Evolutionary conservation across 2,329 filamentous ascomycete species (phyloP), one percentile per base, ranked within the genome.

Genomic region (Fusarium mundagurra): DNA sequence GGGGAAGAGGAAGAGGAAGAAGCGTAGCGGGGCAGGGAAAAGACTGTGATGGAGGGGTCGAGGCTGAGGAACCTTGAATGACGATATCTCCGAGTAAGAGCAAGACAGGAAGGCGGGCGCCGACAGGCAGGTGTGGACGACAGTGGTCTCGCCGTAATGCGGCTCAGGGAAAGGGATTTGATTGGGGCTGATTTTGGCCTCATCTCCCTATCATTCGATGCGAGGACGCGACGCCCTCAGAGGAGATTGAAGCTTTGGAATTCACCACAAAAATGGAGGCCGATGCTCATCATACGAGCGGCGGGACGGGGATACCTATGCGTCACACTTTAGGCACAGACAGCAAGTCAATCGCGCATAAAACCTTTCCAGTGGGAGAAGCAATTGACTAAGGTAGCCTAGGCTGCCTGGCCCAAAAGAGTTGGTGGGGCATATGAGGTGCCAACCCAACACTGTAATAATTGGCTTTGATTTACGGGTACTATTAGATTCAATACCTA

Each of bases 11-110:
- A 69, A 41, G 69, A 51, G 71, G 64, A 62, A 64, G 73, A 74
- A 69, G 43, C 45, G 64, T 71, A 61, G 76, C 78, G 76, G 69
- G 76, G 68, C 67, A 68, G 76, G 61, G 67, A 74, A 72, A 74
- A 70, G 74, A 59, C 58, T 67, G 68, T 69, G 71, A 71, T 67
- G 69, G 76, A 67, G 75, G 67, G 75, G 74, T 55, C 55, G 54
- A 63, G 55, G 67, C 58, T 62, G 54, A 74, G 38, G 64, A 63
- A 58, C 51, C 50, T 59, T 34, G 50, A 64, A 53, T 33, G 45
- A 55, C 38, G 36, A 48, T 53, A 50, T 27, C 34, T 63, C 24
- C 51, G 48, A 44, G 58, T 53, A 33, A 59, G 58, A 43, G 48
- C 39, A 33, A 50, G 43, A 50, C 61, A 61, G 61, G 61, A 65